Percentiles rank a stretch among this genome's conserved stretches.
Evolutionary conservation across 2,329 filamentous ascomycete genomes (phyloP).

Genomic region (Drechslerella dactyloides): DNA sequence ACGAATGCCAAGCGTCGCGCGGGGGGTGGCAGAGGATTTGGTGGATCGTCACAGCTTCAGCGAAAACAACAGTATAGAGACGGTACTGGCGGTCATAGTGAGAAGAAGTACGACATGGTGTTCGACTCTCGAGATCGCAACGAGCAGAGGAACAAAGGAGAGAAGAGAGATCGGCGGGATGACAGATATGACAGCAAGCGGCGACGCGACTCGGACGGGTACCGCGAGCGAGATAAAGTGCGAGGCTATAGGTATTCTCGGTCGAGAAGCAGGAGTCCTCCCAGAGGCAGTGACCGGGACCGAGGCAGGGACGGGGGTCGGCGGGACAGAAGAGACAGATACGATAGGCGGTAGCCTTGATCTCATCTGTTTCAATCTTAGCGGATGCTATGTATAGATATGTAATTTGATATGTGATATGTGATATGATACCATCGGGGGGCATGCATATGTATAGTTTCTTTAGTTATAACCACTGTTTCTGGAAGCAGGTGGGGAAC

Average conservation of each 20-base stretch:
- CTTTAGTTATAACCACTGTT: neutral
- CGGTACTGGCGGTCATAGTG: slow-evolving; percentile 62
- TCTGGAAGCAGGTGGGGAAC: too few relatives aligned
- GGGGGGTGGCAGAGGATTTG: slow-evolving; percentile 75
- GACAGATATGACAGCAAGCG: slow-evolving; percentile 58
- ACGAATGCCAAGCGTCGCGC: slow-evolving; percentile 79
- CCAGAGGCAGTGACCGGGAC: slow-evolving; percentile 45
- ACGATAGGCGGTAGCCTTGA: slow-evolving; percentile 24
- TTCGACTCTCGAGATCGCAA: slow-evolving; percentile 76
- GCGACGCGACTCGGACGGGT: slow-evolving; percentile 56
- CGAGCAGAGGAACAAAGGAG: slow-evolving; percentile 58
- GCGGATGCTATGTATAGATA: slow-evolving; percentile 51
- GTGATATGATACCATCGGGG: slow-evolving; percentile 37
- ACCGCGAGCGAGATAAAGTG: slow-evolving; percentile 56
- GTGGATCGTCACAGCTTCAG: slow-evolving; percentile 84
- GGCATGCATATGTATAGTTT: neutral
- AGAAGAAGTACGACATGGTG: slow-evolving; percentile 73
- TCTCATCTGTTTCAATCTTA: neutral
- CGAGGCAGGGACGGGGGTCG: slow-evolving; percentile 52
- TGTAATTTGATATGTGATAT: slow-evolving; percentile 9
- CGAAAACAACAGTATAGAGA: slow-evolving; percentile 87
- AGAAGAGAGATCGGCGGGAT: slow-evolving; percentile 55
- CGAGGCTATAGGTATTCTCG: slow-evolving; percentile 19
- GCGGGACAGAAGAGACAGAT: slow-evolving; percentile 55
- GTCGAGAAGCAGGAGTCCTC: slow-evolving; percentile 39